Percentiles rank a stretch among this genome's conserved stretches.
phyloP scores from a whole-genome alignment of 805 yeast species.

The Lipomyces yamadae region DNA sequence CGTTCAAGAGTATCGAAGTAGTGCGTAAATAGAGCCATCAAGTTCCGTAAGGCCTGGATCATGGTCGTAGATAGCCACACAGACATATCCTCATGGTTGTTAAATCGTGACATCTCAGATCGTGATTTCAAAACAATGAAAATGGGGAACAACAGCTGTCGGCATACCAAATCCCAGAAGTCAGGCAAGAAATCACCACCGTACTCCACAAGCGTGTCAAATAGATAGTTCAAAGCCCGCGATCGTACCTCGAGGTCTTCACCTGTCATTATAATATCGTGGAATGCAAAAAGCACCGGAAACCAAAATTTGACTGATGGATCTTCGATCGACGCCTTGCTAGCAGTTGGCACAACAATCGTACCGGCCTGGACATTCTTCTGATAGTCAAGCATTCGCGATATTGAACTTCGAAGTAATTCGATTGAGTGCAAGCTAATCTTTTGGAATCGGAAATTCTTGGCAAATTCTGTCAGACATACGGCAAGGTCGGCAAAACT shows the following conservation, averaged over 20 bases:
- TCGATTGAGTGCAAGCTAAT: constrained; percentile 80
- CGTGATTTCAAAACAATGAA: constrained; percentile 77
- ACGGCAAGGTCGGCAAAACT: constrained; percentile 67
- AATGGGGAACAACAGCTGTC: constrained; percentile 83
- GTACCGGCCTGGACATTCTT: constrained; percentile 32
- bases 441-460: constrained; percentile 81
- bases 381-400: constrained; percentile 55
- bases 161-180: constrained; percentile 84
- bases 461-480: constrained; percentile 79
- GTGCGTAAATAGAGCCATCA: constrained; percentile 80
- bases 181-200: constrained; percentile 75
- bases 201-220: constrained; percentile 76
- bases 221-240: constrained; percentile 78
- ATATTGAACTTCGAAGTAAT: constrained; percentile 65
- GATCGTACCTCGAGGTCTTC: constrained; percentile 94
- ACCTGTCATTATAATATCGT: constrained; percentile 89
- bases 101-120: constrained; percentile 71
- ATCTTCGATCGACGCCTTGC: constrained; percentile 41
- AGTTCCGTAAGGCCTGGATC: constrained; percentile 89
- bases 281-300: constrained; percentile 83
- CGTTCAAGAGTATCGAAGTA: constrained; percentile 77
- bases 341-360: constrained; percentile 17
- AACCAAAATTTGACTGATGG: constrained; percentile 63
- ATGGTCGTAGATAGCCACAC: constrained; percentile 97
- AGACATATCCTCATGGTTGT: constrained; percentile 80